Evolutionary conservation across 768 basidiomycete species (phyloP).

Genomic region (Termitomyces sp.): DNA sequence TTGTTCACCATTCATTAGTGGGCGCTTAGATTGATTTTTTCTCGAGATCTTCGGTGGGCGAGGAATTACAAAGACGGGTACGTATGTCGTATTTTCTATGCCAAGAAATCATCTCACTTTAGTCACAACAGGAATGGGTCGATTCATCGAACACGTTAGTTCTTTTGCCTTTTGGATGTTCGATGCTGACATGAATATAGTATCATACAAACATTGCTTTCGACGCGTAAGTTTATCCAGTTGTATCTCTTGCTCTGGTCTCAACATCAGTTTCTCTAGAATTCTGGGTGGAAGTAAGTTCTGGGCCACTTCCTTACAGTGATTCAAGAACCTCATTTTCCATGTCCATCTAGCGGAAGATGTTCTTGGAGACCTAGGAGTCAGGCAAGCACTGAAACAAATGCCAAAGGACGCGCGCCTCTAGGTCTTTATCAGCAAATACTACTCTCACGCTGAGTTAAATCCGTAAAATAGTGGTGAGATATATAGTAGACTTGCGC

Average conservation of each 20-base stretch:
- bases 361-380: conserved; percentile 54
- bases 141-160: conserved; percentile 19
- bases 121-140: conserved; percentile 11
- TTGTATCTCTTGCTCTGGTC: not conserved
- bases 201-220: conserved; percentile 19
- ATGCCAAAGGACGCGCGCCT: conserved; percentile 49
- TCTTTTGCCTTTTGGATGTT: not conserved
- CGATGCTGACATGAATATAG: conserved; percentile 5
- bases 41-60: conserved; percentile 75
- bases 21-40: conserved; percentile 19
- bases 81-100: conserved; percentile 21
- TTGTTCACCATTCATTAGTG: not conserved
- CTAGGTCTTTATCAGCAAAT: conserved; percentile 18
- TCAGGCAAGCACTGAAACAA: conserved; percentile 49
- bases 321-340: not conserved
- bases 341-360: conserved; percentile 37
- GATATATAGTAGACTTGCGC: no score
- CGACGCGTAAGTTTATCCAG: conserved; percentile 17
- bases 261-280: conserved; percentile 4
- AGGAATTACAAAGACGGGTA: conserved; percentile 74
- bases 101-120: not conserved
- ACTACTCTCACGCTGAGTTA: not conserved
- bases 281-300: conserved; percentile 20
- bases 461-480: not conserved
- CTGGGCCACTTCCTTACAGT: not conserved